Evolutionary conservation across 2,329 filamentous ascomycete species (phyloP), one percentile per base, ranked within the genome.

Genomic region (Lecanicillium sp.): DNA sequence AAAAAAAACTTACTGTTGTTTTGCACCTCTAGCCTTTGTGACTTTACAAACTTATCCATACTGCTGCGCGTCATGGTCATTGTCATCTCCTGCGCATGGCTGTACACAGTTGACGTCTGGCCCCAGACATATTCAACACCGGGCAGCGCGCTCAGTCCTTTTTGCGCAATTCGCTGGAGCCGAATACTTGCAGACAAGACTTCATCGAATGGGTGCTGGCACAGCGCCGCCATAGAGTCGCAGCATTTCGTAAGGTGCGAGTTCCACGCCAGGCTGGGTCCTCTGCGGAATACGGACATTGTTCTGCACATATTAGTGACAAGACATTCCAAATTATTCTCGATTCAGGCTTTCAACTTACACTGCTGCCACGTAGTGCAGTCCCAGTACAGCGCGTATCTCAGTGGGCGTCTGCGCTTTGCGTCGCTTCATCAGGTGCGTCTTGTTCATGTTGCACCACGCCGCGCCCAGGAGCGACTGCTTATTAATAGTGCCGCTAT

Each of bases 371-470:
- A 33, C 37, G 14, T 47, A 35, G 15, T 47, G 29, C 2, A 47
- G 37, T 3, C 44, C 44, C 20, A 47, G 36, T n/a, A 47, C 37
- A 9, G 44, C 44, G 4, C 44, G 36, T 15, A 39, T 47, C 27
- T 47, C 44, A 20, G 44, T 36, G 2, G 44, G 36, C 37, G 44
- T 40, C 29, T 47, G 44, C 5, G 36, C 21, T 23, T 20, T 47
- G 3, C 29, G 26, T 5, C 26, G n/a, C 11, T 17, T 14, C 20
- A 47, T 15, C n/a, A 47, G 27, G 23, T 47, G 44, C 26, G 44
- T 26, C 37, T 47, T 39, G 29, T 47, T 47, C 44, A 47, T 40
- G 27, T 47, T 35, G 21, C 36, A 40, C 44, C 44, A 47, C 8
- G 44, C 44, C n/a, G 44, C 44, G 7, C 44, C 44, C 9, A 47